phyloP scores from a whole-genome alignment of 2,329 filamentous ascomycete genomes.

The Ceratocystis ficicola region DNA sequence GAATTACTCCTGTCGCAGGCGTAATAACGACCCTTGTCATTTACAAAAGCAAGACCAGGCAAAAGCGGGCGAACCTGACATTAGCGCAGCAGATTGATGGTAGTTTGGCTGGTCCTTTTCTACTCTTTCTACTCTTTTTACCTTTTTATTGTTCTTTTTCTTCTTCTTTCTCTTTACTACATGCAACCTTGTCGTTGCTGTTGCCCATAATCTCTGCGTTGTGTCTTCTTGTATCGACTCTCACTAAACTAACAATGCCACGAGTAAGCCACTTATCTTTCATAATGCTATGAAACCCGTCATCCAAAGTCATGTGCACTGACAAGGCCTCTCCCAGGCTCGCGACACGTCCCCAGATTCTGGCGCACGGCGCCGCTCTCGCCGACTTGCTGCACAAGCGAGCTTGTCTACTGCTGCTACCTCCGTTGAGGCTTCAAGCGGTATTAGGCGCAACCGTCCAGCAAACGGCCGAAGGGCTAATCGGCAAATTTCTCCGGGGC shows the following conservation, averaged over 20 bases:
- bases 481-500: neutral
- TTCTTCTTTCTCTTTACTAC: neutral
- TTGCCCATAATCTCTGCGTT: neutral
- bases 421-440: neutral
- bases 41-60: no score
- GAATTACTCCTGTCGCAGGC: no score
- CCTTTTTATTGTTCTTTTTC: neutral
- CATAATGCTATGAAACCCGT: neutral
- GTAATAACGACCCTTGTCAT: no score
- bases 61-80: no score
- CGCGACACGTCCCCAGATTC: neutral
- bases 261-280: neutral
- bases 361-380: constrained; percentile 17
- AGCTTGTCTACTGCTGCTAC: constrained; percentile 1
- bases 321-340: constrained; percentile 6
- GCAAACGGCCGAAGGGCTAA: neutral
- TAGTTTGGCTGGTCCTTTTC: no score
- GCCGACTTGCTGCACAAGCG: neutral
- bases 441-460: neutral
- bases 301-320: constrained; percentile 10
- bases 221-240: neutral
- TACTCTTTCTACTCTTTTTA: neutral
- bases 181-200: neutral
- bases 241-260: neutral
- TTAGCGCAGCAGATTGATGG: no score